phyloP scores from a whole-genome alignment of 1,284 basidiomycete genomes.

The Meripilus lineatus region DNA sequence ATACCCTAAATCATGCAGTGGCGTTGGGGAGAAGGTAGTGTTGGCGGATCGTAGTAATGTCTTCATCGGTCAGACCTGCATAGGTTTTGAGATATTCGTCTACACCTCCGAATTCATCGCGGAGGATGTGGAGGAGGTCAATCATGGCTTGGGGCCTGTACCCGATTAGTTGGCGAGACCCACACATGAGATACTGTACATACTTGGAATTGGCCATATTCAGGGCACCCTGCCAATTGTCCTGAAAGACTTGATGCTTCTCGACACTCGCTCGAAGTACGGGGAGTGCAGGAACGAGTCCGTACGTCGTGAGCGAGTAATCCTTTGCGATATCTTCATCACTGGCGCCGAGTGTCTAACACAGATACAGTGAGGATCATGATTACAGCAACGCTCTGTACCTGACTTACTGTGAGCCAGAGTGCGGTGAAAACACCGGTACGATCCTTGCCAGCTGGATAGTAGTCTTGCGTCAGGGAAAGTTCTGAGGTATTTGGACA shows the following conservation, averaged over 20 bases:
- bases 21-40: no score
- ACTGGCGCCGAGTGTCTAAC: slow-evolving; percentile 65
- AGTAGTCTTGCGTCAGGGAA: background rate
- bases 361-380: no score
- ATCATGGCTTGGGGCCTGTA: slow-evolving; percentile 65
- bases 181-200: slow-evolving; percentile 14
- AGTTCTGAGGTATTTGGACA: background rate
- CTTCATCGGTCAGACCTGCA: slow-evolving; percentile 50
- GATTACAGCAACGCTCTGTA: no score
- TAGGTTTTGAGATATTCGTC: slow-evolving; percentile 55
- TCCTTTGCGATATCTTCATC: slow-evolving; percentile 63
- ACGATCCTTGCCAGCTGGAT: slow-evolving; percentile 68
- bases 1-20: no score
- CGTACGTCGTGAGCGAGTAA: slow-evolving; percentile 69
- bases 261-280: slow-evolving; percentile 61
- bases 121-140: slow-evolving; percentile 55
- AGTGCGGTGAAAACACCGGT: slow-evolving; percentile 75
- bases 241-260: slow-evolving; percentile 65
- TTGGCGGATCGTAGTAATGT: slow-evolving; percentile 53
- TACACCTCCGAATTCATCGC: slow-evolving; percentile 62
- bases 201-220: slow-evolving; percentile 77
- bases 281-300: slow-evolving; percentile 68
- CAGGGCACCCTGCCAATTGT: slow-evolving; percentile 64
- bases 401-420: slow-evolving; percentile 52
- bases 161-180: no score